These are phyloP conservation scores for Scutellaria barbata DNA, from an alignment of 257 asterid genomes.

Conservation along the genomic window DNA sequence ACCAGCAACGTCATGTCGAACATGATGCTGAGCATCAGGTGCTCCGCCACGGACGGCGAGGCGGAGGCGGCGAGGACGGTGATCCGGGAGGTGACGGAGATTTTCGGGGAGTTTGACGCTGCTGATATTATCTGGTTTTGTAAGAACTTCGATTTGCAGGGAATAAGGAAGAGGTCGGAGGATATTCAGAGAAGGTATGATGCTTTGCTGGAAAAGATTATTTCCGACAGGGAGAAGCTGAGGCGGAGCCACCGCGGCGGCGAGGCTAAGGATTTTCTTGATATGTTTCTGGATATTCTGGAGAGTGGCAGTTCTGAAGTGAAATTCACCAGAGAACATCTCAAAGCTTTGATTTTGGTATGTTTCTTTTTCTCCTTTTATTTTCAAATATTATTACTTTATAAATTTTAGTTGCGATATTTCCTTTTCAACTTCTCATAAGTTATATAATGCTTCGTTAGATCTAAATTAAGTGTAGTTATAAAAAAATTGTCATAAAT, in stretches of 20 bases:
- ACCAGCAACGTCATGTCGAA: slow-evolving; percentile 56
- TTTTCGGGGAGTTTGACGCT: slow-evolving; percentile 58
- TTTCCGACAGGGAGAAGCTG: slow-evolving; percentile 43
- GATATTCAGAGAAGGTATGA: slow-evolving; percentile 55
- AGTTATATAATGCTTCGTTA: no score
- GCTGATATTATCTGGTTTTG: slow-evolving; percentile 51
- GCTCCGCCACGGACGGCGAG: slow-evolving; percentile 48
- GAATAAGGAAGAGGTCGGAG: slow-evolving; percentile 55
- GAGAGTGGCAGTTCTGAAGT: slow-evolving; percentile 52
- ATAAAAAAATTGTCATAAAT: no score
- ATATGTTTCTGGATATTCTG: slow-evolving; percentile 57
- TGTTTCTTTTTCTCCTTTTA: not conserved
- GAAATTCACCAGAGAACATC: slow-evolving; percentile 53
- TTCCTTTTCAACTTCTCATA: no score
- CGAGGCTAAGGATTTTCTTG: slow-evolving; percentile 53
- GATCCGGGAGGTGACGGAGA: slow-evolving; percentile 60
- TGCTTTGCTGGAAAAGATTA: slow-evolving; percentile 59
- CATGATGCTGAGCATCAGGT: slow-evolving; percentile 59
- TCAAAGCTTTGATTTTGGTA: slow-evolving; percentile 66
- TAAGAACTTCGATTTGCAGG: slow-evolving; percentile 57
- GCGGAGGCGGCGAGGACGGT: slow-evolving; percentile 54
- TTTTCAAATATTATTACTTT: not conserved
- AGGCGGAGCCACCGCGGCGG: slow-evolving; percentile 31
- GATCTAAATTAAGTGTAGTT: not conserved
- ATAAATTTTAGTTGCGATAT: no score